These are phyloP conservation scores for Eimeria sp. DNA, from an alignment of 169 alveolate genomes.

Conservation along the genomic window DNA sequence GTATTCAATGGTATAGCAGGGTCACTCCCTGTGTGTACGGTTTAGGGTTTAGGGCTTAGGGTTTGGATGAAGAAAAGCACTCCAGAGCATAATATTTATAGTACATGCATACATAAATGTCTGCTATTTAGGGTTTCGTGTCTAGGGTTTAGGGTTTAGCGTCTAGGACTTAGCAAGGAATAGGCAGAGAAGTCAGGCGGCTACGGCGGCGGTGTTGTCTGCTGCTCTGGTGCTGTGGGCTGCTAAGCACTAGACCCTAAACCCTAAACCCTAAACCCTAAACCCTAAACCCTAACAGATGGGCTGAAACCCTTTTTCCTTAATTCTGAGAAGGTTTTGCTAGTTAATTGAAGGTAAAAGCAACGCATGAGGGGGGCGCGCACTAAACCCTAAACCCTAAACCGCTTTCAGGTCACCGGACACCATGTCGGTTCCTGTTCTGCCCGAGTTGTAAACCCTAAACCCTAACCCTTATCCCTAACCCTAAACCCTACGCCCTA, in stretches of 20 bases:
- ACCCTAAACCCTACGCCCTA: not conserved
- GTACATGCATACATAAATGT: too few species aligned
- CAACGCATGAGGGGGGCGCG: not conserved
- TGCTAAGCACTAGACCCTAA: not conserved
- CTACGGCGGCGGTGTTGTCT: not conserved
- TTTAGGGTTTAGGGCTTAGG: not conserved
- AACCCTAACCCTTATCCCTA: too few species aligned
- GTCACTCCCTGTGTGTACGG: not conserved
- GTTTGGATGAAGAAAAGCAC: not conserved
- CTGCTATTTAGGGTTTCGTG: not conserved
- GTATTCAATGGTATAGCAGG: not conserved
- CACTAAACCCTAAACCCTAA: conserved; percentile 12
- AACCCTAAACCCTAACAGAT: conserved; percentile 34
- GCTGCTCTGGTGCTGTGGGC: not conserved
- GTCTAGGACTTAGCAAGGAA: not conserved
- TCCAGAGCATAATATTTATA: not conserved
- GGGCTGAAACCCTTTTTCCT: not conserved
- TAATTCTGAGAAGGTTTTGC: not conserved
- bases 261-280: not conserved
- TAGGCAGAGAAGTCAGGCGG: not conserved
- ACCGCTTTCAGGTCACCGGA: not conserved
- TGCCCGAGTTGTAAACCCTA: not conserved
- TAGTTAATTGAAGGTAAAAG: not conserved
- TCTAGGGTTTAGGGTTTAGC: conserved; percentile 10
- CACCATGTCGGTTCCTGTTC: not conserved